Evolutionary conservation across 805 yeast species (phyloP).

Genomic region (Scheffersomyces lignosus): DNA sequence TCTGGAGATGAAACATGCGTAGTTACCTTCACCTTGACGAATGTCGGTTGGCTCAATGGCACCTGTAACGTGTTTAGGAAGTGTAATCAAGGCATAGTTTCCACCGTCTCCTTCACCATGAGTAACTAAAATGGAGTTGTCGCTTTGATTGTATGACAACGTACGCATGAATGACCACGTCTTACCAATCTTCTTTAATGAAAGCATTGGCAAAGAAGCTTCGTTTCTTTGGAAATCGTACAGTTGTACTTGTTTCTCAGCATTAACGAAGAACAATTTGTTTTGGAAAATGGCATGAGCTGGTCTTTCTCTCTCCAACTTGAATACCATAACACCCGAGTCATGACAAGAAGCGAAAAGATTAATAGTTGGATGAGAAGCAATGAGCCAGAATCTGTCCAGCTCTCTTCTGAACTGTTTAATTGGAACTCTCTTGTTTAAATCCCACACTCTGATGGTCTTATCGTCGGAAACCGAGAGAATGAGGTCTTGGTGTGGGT

Average conservation of each 20-base stretch:
- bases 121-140: slow-evolving; percentile 80
- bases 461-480: slow-evolving; percentile 94
- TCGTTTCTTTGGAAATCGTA: slow-evolving; percentile 68
- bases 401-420: slow-evolving; percentile 91
- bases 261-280: slow-evolving; percentile 71
- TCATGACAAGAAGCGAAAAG: slow-evolving; percentile 97
- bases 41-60: slow-evolving; percentile 90
- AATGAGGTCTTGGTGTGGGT: slow-evolving; percentile 89
- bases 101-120: slow-evolving; percentile 70
- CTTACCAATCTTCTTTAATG: slow-evolving; percentile 81
- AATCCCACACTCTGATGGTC: slow-evolving; percentile 95
- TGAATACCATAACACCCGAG: slow-evolving; percentile 96
- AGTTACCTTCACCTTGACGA: slow-evolving; percentile 75
- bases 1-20: slow-evolving; percentile 90
- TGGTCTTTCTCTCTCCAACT: slow-evolving; percentile 96
- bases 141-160: slow-evolving; percentile 89
- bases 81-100: slow-evolving; percentile 67
- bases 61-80: slow-evolving; percentile 87
- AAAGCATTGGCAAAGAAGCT: slow-evolving; percentile 72
- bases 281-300: slow-evolving; percentile 76
- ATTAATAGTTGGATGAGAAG: slow-evolving; percentile 86
- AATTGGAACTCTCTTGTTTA: slow-evolving; percentile 88
- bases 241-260: slow-evolving; percentile 81
- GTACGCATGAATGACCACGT: slow-evolving; percentile 84
- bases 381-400: slow-evolving; percentile 92